Evolutionary conservation across 805 yeast species (phyloP), one percentile per base, ranked within the genome.

Genomic region (Zygoascus bituminiphila): DNA sequence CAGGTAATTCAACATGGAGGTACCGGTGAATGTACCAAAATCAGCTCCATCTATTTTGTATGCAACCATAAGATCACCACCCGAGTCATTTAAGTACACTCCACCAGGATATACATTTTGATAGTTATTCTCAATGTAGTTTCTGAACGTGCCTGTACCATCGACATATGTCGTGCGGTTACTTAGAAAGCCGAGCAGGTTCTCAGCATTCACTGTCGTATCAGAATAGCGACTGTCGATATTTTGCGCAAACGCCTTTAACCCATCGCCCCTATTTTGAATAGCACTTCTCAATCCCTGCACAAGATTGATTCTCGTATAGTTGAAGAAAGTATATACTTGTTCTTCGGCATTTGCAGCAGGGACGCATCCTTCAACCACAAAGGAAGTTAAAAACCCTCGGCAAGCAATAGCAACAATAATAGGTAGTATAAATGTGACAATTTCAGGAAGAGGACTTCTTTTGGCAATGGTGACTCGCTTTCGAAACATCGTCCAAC

Each of bases 51-150:
- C 60, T 12, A 57, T 51, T 20, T 51, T 51, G 48, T 61, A 62
- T 5, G 67, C 65, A 37, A 61, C 49, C 2, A 59, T 56, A 6
- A 58, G 51, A 1, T 58, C 56, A 3, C 58, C 53, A 1, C 33
- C 20, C 3, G 57, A 48, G 8, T 53, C 50, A 36, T 57, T 58
- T 21, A 60, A 21, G 31, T 46, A 64, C 5, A 63, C 39, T 22
- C 68, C 69, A 31, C 69, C 69, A 5, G 69, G 68, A 26, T 51
- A 51, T n/a, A 59, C 44, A 9, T 48, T 45, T 7, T 60, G 33
- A 49, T 54, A 57, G 45, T 63, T 62, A 3, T 49, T 47, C 15
- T 41, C 42, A 33, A 65, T 42, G 17, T 45, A 54, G 5, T 47
- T 46, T 43, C 46, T 37, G 43, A 61, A 63, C 7, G 58, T 52